Evolutionary conservation across 208 protist genomes (phyloP).

Genomic region (Tritrichomonas foetus): DNA sequence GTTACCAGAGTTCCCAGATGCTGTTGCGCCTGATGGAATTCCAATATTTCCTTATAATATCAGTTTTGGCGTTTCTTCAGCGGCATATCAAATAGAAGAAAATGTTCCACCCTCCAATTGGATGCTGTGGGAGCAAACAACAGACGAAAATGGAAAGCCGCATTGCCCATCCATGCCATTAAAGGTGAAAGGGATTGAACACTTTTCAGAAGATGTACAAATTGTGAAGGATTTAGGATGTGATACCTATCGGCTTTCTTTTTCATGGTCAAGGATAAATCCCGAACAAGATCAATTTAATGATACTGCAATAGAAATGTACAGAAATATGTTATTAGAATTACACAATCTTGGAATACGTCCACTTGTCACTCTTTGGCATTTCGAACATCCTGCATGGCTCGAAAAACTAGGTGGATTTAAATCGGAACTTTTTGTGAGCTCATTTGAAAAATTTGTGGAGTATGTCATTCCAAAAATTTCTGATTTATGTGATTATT

Average conservation of each 20-base stretch:
- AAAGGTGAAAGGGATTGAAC: background rate
- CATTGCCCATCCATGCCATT: background rate
- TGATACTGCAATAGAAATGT: background rate
- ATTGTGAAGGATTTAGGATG: background rate
- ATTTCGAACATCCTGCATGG: constrained; percentile 35
- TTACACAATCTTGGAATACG: background rate
- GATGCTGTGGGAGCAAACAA: background rate
- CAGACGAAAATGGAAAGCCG: background rate
- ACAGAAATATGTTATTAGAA: background rate
- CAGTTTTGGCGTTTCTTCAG: background rate
- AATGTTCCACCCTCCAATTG: background rate
- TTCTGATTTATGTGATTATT: background rate
- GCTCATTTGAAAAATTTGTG: background rate
- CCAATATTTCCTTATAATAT: background rate
- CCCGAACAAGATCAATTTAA: background rate
- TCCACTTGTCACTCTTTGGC: background rate
- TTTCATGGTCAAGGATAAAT: background rate
- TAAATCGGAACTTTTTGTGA: background rate
- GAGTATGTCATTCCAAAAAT: background rate
- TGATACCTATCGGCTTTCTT: background rate
- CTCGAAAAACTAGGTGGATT: background rate
- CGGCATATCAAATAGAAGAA: constrained; percentile 26
- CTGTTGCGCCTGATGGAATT: background rate
- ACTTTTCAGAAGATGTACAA: background rate
- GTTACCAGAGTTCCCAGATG: too few relatives aligned